Conservation (phyloP, 2,329 filamentous ascomycete species). For the Chaetomiaceae sp. region DNA sequence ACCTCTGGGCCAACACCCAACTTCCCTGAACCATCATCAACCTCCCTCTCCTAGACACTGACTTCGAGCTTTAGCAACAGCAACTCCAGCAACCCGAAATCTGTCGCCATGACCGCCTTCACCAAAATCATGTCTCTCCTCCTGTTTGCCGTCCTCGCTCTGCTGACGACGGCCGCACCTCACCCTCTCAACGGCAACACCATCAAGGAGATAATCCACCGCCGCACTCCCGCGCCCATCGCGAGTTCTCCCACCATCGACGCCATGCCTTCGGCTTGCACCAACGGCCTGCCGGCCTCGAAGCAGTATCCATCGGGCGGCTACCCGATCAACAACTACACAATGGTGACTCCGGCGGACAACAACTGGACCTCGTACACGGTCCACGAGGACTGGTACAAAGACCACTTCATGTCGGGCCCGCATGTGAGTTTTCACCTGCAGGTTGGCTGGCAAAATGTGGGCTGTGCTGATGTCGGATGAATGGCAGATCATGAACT, state of each 20-base stretch:
- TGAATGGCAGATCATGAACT: slow-evolving; percentile 19
- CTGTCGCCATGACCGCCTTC: slow-evolving; percentile 4
- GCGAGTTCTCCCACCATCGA: neutral
- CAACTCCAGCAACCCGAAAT: neutral
- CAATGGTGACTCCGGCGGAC: slow-evolving; percentile 12
- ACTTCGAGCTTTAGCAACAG: neutral
- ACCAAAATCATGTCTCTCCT: neutral
- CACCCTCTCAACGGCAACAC: neutral
- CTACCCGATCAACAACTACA: slow-evolving; percentile 23
- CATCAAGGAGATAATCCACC: neutral
- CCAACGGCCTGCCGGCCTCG: slow-evolving; percentile 19
- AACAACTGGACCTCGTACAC: slow-evolving; percentile 18
- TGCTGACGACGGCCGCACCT: neutral
- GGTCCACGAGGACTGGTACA: slow-evolving; percentile 20
- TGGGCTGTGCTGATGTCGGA: neutral
- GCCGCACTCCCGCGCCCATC: neutral
- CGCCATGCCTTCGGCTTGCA: slow-evolving; percentile 14
- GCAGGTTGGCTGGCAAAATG: too few species aligned
- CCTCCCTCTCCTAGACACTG: neutral
- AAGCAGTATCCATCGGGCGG: slow-evolving; percentile 4
- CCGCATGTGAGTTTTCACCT: slow-evolving; percentile 22
- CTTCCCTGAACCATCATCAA: too few species aligned
- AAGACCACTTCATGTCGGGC: slow-evolving; percentile 22
- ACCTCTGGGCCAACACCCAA: too few species aligned
- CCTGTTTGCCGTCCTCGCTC: neutral